phyloP scores from a whole-genome alignment of 495 filamentous ascomycete species.

The Penicillium verhagenii region DNA sequence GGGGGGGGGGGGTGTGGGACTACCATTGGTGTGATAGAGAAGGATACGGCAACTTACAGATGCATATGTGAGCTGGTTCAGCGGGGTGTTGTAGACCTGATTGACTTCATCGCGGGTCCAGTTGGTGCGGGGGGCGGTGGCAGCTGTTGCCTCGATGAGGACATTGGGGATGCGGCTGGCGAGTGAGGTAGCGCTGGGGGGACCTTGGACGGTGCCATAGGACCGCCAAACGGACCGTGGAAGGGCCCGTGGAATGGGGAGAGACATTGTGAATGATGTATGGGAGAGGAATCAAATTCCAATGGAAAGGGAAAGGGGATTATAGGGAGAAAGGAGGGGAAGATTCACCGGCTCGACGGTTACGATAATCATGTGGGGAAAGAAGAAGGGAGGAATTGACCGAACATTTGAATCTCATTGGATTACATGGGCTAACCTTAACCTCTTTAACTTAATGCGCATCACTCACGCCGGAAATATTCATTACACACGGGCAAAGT shows the following conservation, averaged over 20 bases:
- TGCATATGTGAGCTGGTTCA: slow-evolving; percentile 73
- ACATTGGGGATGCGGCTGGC: slow-evolving; percentile 36
- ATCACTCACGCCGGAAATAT: neutral
- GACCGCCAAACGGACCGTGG: slow-evolving; percentile 31
- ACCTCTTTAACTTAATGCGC: neutral
- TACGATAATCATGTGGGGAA: slow-evolving; percentile 23
- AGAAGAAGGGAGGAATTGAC: neutral
- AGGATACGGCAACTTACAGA: too few relatives aligned
- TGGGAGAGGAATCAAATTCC: slow-evolving; percentile 7
- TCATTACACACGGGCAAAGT: neutral
- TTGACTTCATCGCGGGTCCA: slow-evolving; percentile 79
- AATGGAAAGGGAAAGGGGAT: slow-evolving; percentile 6
- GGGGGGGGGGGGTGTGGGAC: neutral
- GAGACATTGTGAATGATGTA: slow-evolving; percentile 25
- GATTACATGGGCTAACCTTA: neutral
- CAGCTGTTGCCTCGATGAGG: slow-evolving; percentile 54
- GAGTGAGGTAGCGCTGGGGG: slow-evolving; percentile 33
- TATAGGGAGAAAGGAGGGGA: slow-evolving; percentile 11
- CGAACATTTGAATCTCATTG: neutral
- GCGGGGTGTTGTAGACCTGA: slow-evolving; percentile 71
- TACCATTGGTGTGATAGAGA: too few relatives aligned
- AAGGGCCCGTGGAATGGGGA: slow-evolving; percentile 27
- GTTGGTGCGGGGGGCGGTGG: slow-evolving; percentile 58
- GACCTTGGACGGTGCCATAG: slow-evolving; percentile 46
- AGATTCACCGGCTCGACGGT: slow-evolving; percentile 24